Conservation (phyloP, 768 basidiomycete species). For the Holtermannia corniformis region DNA sequence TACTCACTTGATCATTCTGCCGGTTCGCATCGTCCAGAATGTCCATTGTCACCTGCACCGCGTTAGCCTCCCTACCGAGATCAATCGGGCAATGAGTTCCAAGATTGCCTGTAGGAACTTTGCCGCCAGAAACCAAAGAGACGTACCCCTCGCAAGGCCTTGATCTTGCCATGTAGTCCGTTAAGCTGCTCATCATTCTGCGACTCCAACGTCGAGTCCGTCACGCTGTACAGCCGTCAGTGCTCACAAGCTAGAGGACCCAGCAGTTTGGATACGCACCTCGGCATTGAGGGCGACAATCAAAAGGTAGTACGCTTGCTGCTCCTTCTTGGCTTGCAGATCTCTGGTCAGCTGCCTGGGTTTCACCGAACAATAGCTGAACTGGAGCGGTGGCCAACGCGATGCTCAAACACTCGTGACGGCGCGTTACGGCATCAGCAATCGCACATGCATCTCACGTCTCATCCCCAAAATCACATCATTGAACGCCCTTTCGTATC, state of each 20-base stretch:
- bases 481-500: too few relatives aligned
- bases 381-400: too few relatives aligned
- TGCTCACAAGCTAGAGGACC: background rate
- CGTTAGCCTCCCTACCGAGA: conserved; percentile 6
- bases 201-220: conserved; percentile 39
- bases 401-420: too few relatives aligned
- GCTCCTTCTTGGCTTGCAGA: too few relatives aligned
- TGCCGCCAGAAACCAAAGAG: background rate
- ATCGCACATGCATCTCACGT: too few relatives aligned
- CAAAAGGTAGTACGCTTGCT: too few relatives aligned
- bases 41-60: conserved; percentile 39
- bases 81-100: background rate
- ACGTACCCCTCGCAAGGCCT: conserved; percentile 33
- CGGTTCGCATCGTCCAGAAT: conserved; percentile 39
- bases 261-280: background rate
- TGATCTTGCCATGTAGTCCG: conserved; percentile 40
- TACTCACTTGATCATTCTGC: conserved; percentile 39
- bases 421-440: too few relatives aligned
- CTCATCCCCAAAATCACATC: too few relatives aligned
- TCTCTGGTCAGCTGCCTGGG: too few relatives aligned
- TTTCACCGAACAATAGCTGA: too few relatives aligned
- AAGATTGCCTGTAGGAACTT: background rate
- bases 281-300: background rate
- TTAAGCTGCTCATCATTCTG: conserved; percentile 41
- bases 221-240: conserved; percentile 5